A percentile compares a stretch with the other conserved stretches of the same genome.
Evolutionary conservation across 225 moss, liverwort and hornwort species (phyloP).

Genomic region (Polytrichum commune): DNA sequence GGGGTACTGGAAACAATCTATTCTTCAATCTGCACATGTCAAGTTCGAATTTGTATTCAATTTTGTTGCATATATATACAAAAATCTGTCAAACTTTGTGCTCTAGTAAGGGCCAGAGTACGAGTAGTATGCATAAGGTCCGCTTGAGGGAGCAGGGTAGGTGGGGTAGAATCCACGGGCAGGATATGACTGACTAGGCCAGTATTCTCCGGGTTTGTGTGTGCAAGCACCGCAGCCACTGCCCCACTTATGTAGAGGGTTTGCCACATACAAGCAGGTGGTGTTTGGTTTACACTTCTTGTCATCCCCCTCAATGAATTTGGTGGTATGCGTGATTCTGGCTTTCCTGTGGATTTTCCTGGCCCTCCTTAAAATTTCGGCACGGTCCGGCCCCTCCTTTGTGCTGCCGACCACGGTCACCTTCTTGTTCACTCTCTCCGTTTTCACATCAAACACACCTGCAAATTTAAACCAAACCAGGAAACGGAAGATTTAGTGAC

Average conservation of each 20-base stretch:
- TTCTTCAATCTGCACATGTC: too few relatives aligned
- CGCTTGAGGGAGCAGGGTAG: not conserved
- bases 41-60: too few relatives aligned
- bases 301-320: constrained; percentile 15
- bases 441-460: constrained; percentile 33
- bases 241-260: not conserved
- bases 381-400: not conserved
- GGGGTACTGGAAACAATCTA: too few relatives aligned
- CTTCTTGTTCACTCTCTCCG: constrained; percentile 16
- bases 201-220: constrained; percentile 12
- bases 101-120: too few relatives aligned
- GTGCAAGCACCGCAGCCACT: not conserved
- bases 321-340: constrained; percentile 10
- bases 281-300: constrained; percentile 8
- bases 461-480: not conserved
- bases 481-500: not conserved
- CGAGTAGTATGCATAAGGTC: not conserved
- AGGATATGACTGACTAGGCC: constrained; percentile 23
- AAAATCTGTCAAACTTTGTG: too few relatives aligned
- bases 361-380: constrained; percentile 23
- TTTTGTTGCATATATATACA: too few relatives aligned
- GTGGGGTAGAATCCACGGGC: constrained; percentile 22
- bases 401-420: constrained; percentile 36
- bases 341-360: constrained; percentile 25
- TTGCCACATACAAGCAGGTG: not conserved